These are phyloP conservation scores for Calocybe gangraenosa DNA, from an alignment of 768 basidiomycete genomes.

Conservation along the genomic window DNA sequence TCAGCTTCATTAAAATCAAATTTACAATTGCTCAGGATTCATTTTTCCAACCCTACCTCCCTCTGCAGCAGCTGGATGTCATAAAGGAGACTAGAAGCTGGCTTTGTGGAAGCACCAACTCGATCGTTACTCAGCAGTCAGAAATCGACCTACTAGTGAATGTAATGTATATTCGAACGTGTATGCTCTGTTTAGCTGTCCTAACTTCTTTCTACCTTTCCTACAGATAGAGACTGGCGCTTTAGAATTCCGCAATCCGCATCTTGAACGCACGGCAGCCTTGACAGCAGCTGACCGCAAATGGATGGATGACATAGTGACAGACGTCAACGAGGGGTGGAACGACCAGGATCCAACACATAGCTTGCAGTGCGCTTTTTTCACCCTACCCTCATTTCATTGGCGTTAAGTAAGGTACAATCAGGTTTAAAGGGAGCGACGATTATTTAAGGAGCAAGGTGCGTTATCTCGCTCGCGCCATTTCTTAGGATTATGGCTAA, in stretches of 20 bases:
- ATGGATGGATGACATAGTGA: conserved; percentile 96
- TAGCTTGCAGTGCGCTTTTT: conserved; percentile 58
- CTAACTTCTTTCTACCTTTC: conserved; percentile 10
- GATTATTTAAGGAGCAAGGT: conserved; percentile 91
- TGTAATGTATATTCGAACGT: conserved; percentile 32
- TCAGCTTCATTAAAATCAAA: too few species aligned
- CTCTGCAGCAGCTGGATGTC: conserved; percentile 91
- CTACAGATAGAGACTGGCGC: conserved; percentile 77
- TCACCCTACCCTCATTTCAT: not conserved
- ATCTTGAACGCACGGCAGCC: conserved; percentile 69
- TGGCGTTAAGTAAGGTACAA: conserved; percentile 1
- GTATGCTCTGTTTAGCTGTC: not conserved
- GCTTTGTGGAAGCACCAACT: conserved; percentile 94
- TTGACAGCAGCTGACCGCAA: conserved; percentile 92
- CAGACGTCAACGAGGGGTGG: conserved; percentile 82
- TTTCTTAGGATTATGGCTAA: not conserved
- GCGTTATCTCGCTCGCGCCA: not conserved
- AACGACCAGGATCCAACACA: conserved; percentile 56
- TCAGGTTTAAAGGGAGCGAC: conserved; percentile 91
- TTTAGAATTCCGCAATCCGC: conserved; percentile 84
- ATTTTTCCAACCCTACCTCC: conserved; percentile 97
- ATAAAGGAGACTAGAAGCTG: conserved; percentile 76
- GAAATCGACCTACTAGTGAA: conserved; percentile 91
- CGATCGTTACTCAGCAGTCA: conserved; percentile 89
- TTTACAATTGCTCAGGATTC: conserved; percentile 54